Percentiles rank a stretch among this genome's conserved stretches.
These are phyloP conservation scores for Ophiocordyceps camponoti-rufipedis DNA, from an alignment of 2,329 filamentous ascomycete species.

Conservation along the genomic window DNA sequence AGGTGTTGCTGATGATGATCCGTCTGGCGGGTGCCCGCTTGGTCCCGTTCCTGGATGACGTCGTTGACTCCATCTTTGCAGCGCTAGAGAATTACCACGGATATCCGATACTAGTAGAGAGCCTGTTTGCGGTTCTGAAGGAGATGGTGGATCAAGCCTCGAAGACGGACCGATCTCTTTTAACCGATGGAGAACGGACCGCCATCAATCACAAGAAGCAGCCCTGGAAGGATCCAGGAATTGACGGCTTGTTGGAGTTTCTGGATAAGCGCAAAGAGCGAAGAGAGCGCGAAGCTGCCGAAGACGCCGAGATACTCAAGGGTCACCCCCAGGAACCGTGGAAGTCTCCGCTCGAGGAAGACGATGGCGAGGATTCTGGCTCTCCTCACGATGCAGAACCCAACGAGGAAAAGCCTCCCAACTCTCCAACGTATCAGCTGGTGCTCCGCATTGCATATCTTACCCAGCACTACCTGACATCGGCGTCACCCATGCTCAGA, in stretches of 20 bases:
- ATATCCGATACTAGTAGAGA: slow-evolving; percentile 70
- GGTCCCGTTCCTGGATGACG: slow-evolving; percentile 79
- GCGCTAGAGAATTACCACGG: slow-evolving; percentile 92
- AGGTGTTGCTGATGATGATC: slow-evolving; percentile 90
- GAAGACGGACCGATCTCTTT: slow-evolving; percentile 31
- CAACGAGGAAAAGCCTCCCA: slow-evolving; percentile 37
- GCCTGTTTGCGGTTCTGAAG: slow-evolving; percentile 64
- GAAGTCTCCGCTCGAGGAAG: slow-evolving; percentile 8
- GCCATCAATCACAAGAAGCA: slow-evolving; percentile 24
- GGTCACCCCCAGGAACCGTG: slow-evolving; percentile 17
- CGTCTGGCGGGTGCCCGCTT: slow-evolving; percentile 64
- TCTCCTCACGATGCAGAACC: slow-evolving; percentile 13
- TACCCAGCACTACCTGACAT: slow-evolving; percentile 81
- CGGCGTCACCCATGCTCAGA: slow-evolving; percentile 61
- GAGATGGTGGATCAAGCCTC: slow-evolving; percentile 72
- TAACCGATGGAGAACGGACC: slow-evolving; percentile 20
- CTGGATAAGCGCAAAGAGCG: slow-evolving; percentile 36
- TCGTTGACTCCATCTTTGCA: slow-evolving; percentile 78
- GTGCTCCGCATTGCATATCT: slow-evolving; percentile 66
- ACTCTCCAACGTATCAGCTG: slow-evolving; percentile 63
- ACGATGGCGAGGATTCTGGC: slow-evolving; percentile 11
- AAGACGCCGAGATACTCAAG: slow-evolving; percentile 14
- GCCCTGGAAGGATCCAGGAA: slow-evolving; percentile 12
- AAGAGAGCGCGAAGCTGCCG: slow-evolving; percentile 15
- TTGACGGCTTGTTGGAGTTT: slow-evolving; percentile 32